Evolutionary conservation across 768 basidiomycete genomes (phyloP).

Genomic region (Lactarius trivialis): DNA sequence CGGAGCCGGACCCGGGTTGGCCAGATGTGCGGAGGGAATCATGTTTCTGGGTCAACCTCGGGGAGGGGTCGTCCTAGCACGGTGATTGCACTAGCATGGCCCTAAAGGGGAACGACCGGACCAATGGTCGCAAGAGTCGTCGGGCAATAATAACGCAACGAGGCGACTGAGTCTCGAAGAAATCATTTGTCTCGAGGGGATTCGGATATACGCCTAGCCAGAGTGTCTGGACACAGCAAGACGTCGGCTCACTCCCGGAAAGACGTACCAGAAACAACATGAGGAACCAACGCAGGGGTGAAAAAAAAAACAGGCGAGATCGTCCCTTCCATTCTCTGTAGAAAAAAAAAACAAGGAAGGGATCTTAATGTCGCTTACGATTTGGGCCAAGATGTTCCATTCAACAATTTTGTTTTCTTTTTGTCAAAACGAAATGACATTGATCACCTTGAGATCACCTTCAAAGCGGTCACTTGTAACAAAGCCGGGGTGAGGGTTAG

Average conservation of each 20-base stretch:
- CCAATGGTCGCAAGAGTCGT: background rate
- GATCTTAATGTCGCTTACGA: background rate
- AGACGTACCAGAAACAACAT: slow-evolving; percentile 2
- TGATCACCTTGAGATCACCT: background rate
- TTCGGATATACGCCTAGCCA: background rate
- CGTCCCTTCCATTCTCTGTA: background rate
- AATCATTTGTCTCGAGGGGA: background rate
- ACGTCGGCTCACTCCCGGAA: background rate
- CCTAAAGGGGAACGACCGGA: background rate
- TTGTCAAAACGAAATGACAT: background rate
- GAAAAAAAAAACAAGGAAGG: background rate
- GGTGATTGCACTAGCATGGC: background rate
- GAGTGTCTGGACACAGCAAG: background rate
- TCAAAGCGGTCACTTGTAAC: background rate
- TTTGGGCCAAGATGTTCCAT: background rate
- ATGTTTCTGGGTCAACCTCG: background rate
- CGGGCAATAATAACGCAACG: background rate
- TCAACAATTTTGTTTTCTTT: background rate
- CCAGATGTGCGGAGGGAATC: background rate
- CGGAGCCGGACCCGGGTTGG: background rate
- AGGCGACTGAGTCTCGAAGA: background rate
- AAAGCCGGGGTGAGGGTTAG: background rate
- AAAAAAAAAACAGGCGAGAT: background rate
- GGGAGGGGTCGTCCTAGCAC: background rate
- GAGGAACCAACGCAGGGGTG: background rate